Base-by-base conservation (phyloP, 805 yeast species). In the baker's yeast (Saccharomyces cerevisiae) region DNA sequence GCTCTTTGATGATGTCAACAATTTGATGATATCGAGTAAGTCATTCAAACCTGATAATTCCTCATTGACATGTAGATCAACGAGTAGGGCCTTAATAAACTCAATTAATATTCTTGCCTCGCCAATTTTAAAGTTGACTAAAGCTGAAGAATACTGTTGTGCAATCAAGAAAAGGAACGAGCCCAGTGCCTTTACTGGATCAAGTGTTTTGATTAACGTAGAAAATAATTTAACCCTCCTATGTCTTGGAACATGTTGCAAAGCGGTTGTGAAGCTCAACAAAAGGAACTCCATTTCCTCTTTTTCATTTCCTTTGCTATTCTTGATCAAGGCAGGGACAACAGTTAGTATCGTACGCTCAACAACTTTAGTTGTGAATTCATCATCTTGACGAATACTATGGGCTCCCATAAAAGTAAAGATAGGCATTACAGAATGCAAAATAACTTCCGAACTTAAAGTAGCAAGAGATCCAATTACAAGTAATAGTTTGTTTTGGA, bases 351-450 rank as follows among this genome's bases (percentile, higher is more conserved):
- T 85, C 1, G 99, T 92, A 67, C 89, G 94, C 64, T 90, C 96
- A 58, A 94, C 89, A 48, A 91, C 97, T 60, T 87, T 87, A 31
- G 86, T 86, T 0, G 97, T 89, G 65, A 88, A 92, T 67, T 89
- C 97, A 70, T 94, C 98, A 69, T 94, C 99, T 72, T 94, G 97
- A 64, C 96, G 85, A 51, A 94, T 81, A 13, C 97, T 91, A 65
- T 90, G 96, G 11, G 98, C 96, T 56, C 99, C 99, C 98, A 94
- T 94, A 64, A 94, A 94, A 1, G 99, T 94, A 76, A 94, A 94
- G 51, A 94, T 92, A n/a, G 99, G 99, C 99, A 94, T 94, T 8
- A 94, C 96, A 1, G 97, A 87, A 72, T 94, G 98, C 52, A 94
- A 75, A 29, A 94, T 90, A 30, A 87, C 81, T 65, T 92, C 97